Conservation (phyloP, 2,329 filamentous ascomycete species). For the Aureobasidium sp. region DNA sequence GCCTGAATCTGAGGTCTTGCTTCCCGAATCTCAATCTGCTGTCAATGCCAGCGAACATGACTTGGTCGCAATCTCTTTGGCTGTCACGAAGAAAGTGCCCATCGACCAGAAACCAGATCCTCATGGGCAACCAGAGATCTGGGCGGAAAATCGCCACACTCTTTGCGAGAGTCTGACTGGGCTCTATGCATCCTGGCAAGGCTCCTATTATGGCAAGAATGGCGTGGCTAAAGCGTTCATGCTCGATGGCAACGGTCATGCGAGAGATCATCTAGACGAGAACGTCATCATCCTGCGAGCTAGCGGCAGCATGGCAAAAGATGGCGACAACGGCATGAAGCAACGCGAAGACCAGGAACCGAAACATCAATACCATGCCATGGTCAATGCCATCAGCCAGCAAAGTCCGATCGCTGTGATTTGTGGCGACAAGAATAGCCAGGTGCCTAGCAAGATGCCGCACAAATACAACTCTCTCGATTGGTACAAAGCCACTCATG, state of each 20-base stretch:
- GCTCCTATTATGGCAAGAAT: conserved; percentile 46
- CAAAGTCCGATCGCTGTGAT: conserved; percentile 44
- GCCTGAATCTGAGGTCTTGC: background rate
- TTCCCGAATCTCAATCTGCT: background rate
- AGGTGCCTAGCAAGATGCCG: conserved; percentile 42
- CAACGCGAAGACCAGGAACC: conserved; percentile 39
- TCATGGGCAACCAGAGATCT: conserved; percentile 39
- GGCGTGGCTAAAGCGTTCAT: conserved; percentile 49
- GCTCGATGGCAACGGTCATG: conserved; percentile 46
- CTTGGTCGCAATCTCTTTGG: background rate
- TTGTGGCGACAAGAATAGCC: conserved; percentile 42
- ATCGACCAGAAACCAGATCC: conserved; percentile 26
- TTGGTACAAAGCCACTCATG: conserved; percentile 58
- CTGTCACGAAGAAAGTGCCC: conserved; percentile 19
- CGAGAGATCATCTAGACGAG: conserved; percentile 49
- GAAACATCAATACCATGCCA: conserved; percentile 27
- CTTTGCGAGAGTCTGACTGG: conserved; percentile 52
- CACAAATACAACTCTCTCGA: conserved; percentile 57
- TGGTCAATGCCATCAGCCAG: conserved; percentile 39
- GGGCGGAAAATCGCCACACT: conserved; percentile 49
- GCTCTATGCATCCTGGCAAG: conserved; percentile 54
- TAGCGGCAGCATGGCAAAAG: conserved; percentile 45
- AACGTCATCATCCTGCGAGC: conserved; percentile 56
- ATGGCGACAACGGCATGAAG: conserved; percentile 39
- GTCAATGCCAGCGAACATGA: background rate